These are phyloP conservation scores for Hericium coralloides DNA, from an alignment of 768 basidiomycete genomes.

Conservation along the genomic window DNA sequence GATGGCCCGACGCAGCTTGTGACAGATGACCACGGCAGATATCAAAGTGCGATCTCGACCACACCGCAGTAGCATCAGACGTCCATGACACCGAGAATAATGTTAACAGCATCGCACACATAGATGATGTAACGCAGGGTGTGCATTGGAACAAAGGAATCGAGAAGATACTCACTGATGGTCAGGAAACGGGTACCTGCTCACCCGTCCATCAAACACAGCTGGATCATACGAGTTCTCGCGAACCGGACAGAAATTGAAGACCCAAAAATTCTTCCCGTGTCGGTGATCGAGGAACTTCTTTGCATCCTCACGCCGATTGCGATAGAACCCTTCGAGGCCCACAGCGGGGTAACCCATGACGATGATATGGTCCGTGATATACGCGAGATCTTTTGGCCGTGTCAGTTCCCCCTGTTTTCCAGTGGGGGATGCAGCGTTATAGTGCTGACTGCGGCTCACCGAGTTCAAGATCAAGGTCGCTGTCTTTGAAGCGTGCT, in stretches of 20 bases:
- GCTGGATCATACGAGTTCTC: slow-evolving; percentile 73
- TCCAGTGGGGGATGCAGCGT: not conserved
- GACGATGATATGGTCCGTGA: slow-evolving; percentile 67
- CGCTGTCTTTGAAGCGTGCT: slow-evolving; percentile 62
- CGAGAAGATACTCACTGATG: slow-evolving; percentile 55
- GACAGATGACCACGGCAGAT: no score
- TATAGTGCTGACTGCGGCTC: slow-evolving; percentile 9
- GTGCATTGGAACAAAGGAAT: not conserved
- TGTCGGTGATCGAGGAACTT: slow-evolving; percentile 68
- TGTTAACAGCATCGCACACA: no score
- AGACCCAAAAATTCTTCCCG: slow-evolving; percentile 75
- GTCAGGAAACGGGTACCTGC: slow-evolving; percentile 84
- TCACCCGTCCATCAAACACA: slow-evolving; percentile 66
- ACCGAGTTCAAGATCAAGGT: slow-evolving; percentile 66
- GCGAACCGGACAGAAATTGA: slow-evolving; percentile 76
- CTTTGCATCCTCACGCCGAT: slow-evolving; percentile 65
- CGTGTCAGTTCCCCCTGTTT: no score
- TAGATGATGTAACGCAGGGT: no score
- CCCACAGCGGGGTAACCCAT: slow-evolving; percentile 84
- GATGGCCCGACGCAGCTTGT: no score
- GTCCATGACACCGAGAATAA: no score
- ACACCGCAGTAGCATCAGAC: no score
- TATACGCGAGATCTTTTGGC: slow-evolving; percentile 46
- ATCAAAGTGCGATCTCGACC: no score
- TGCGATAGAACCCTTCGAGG: slow-evolving; percentile 72